Conservation (phyloP, 2,329 filamentous ascomycete genomes). For the Metarhizium anisopliae region DNA sequence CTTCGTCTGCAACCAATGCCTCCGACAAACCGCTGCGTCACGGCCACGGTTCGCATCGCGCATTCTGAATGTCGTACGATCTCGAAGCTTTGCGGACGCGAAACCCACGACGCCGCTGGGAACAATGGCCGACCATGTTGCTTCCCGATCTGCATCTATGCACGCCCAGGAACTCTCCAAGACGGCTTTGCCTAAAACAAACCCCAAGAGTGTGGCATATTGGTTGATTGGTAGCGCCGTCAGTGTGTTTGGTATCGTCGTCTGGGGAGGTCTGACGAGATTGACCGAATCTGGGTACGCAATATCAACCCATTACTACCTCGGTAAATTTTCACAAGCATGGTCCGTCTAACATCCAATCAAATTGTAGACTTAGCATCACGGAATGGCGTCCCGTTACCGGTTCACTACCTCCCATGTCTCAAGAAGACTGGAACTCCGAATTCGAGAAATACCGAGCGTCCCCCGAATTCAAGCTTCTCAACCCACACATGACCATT, state of each 20-base stretch:
- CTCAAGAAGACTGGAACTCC: slow-evolving; percentile 72
- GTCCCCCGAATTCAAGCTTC: slow-evolving; percentile 83
- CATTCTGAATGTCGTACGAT: slow-evolving; percentile 30
- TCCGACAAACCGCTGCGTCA: slow-evolving; percentile 20
- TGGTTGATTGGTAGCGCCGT: slow-evolving; percentile 88
- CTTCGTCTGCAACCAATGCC: slow-evolving; percentile 42
- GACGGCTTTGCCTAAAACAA: slow-evolving; percentile 49
- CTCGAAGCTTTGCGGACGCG: slow-evolving; percentile 28
- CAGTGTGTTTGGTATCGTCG: slow-evolving; percentile 93
- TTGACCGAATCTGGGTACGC: slow-evolving; percentile 89
- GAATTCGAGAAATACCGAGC: slow-evolving; percentile 90
- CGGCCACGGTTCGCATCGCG: slow-evolving; percentile 23
- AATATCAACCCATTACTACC: background rate
- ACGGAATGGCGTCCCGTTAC: slow-evolving; percentile 98
- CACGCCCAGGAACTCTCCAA: slow-evolving; percentile 18
- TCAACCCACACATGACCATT: slow-evolving; percentile 90
- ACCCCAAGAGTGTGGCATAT: slow-evolving; percentile 71
- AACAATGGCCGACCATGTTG: slow-evolving; percentile 16
- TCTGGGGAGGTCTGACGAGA: slow-evolving; percentile 87
- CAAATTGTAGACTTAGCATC: slow-evolving; percentile 66
- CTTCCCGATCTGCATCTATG: slow-evolving; percentile 13
- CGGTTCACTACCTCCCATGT: slow-evolving; percentile 77
- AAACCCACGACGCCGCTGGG: slow-evolving; percentile 19
- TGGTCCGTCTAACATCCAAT: background rate
- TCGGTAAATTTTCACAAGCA: background rate